Evolutionary conservation across 2,329 filamentous ascomycete genomes (phyloP).

Genomic region (Rutstroemia sp.): DNA sequence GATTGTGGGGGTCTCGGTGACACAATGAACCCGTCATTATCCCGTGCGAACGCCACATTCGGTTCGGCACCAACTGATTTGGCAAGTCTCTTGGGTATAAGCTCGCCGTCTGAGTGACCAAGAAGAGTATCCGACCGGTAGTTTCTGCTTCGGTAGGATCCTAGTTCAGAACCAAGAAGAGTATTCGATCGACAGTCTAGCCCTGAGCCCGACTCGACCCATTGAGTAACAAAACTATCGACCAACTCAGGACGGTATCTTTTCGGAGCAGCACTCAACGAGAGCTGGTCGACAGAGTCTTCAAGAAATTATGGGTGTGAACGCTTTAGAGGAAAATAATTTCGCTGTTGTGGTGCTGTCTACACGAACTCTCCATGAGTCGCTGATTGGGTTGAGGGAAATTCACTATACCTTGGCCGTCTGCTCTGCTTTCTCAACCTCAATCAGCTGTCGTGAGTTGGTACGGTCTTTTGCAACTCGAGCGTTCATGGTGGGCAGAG

Average conservation of each 20-base stretch:
- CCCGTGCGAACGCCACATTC: too few species aligned
- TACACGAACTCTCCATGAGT: neutral
- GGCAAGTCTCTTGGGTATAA: conserved; percentile 20
- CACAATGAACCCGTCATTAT: too few species aligned
- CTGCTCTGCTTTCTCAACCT: too few species aligned
- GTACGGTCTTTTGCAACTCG: too few species aligned
- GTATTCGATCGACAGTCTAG: too few species aligned
- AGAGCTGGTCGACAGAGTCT: conserved; percentile 14
- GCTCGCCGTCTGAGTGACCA: conserved; percentile 15
- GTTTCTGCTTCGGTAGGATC: conserved; percentile 22
- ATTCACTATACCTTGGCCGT: too few species aligned
- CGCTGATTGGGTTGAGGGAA: too few species aligned
- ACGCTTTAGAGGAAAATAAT: neutral
- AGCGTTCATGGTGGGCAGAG: too few species aligned
- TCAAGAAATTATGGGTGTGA: conserved; percentile 19
- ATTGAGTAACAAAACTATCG: conserved; percentile 17
- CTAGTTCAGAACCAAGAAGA: conserved; percentile 1
- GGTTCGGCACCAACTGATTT: conserved; percentile 7
- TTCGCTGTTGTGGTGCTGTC: conserved; percentile 20
- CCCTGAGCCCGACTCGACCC: conserved; percentile 15
- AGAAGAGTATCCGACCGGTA: conserved; percentile 26
- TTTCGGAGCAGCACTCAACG: conserved; percentile 13
- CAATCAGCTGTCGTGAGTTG: too few species aligned
- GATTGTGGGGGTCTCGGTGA: too few species aligned
- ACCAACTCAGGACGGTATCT: conserved; percentile 17